phyloP scores from a whole-genome alignment of 176 grass and related monocot species.

The Otatea glauca region DNA sequence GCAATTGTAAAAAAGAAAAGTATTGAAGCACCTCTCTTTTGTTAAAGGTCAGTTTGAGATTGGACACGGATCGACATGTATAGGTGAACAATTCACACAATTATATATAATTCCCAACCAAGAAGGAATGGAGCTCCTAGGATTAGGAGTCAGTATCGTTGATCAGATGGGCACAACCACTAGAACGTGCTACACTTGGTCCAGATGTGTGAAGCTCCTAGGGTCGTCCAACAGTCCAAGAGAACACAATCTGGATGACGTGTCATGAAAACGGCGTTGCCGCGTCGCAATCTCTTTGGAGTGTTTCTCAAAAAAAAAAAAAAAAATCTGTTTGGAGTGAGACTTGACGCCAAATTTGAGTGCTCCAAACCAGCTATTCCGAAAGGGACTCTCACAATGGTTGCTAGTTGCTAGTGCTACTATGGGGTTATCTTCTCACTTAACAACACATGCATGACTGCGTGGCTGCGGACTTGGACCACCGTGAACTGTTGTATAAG shows the following conservation, averaged over 20 bases:
- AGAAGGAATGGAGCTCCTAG: background rate
- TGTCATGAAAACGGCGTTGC: slow-evolving; percentile 12
- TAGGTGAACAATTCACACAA: background rate
- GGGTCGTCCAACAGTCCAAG: background rate
- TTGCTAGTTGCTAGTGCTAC: background rate
- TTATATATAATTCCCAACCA: too few species aligned
- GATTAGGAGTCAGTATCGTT: background rate
- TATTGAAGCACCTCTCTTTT: too few species aligned
- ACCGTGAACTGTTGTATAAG: background rate
- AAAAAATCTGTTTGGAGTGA: background rate
- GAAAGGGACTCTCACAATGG: background rate
- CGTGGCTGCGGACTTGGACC: background rate
- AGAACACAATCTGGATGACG: slow-evolving; percentile 8
- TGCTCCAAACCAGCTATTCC: slow-evolving; percentile 25
- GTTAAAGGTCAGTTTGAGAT: too few species aligned
- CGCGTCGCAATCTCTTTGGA: background rate
- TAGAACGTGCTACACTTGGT: background rate
- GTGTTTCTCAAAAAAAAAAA: background rate
- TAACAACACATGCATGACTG: background rate
- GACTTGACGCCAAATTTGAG: slow-evolving; percentile 30
- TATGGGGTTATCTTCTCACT: background rate
- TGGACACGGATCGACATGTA: background rate
- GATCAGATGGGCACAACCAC: background rate
- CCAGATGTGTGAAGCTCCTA: slow-evolving; percentile 16
- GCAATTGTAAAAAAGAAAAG: too few species aligned